phyloP scores from a whole-genome alignment of 2,329 filamentous ascomycete genomes.

The Diaporthe capsici region DNA sequence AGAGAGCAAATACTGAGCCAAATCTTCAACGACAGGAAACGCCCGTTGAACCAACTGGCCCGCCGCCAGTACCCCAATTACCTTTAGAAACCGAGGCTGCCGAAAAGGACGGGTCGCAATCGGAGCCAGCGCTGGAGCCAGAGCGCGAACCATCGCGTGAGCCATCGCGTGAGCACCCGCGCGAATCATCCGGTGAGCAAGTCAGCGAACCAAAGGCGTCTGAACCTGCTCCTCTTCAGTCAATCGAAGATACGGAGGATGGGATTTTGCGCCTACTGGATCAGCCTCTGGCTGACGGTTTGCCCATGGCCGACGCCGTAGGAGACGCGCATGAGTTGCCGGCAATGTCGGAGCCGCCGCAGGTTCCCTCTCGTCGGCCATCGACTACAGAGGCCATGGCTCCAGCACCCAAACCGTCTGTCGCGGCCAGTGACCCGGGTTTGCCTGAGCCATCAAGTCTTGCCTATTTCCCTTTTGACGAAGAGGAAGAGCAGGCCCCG shows the following conservation, averaged over 20 bases:
- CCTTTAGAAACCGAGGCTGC: not conserved
- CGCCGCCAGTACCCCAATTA: conserved; percentile 35
- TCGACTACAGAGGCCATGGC: conserved; percentile 44
- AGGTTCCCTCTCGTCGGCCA: conserved; percentile 43
- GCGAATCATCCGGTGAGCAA: not conserved
- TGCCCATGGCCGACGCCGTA: not conserved
- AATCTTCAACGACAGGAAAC: conserved; percentile 40
- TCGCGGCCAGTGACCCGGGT: conserved; percentile 65
- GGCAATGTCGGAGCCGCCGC: conserved; percentile 37
- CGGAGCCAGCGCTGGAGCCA: not conserved
- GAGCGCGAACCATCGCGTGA: not conserved
- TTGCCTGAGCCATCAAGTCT: conserved; percentile 48
- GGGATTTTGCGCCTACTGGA: conserved; percentile 38
- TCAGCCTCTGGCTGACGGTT: conserved; percentile 24
- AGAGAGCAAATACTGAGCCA: conserved; percentile 44
- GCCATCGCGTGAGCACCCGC: not conserved
- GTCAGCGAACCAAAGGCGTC: conserved; percentile 1
- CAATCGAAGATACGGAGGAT: conserved; percentile 27
- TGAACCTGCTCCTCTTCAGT: conserved; percentile 21
- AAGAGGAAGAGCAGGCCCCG: conserved; percentile 57
- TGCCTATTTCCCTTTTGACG: conserved; percentile 53
- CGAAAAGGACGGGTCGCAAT: not conserved
- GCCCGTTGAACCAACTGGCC: conserved; percentile 21
- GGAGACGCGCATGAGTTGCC: conserved; percentile 26
- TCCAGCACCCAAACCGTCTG: conserved; percentile 48